These are phyloP conservation scores for Penicillium cataractarum DNA, from an alignment of 495 filamentous ascomycete genomes.

Conservation along the genomic window DNA sequence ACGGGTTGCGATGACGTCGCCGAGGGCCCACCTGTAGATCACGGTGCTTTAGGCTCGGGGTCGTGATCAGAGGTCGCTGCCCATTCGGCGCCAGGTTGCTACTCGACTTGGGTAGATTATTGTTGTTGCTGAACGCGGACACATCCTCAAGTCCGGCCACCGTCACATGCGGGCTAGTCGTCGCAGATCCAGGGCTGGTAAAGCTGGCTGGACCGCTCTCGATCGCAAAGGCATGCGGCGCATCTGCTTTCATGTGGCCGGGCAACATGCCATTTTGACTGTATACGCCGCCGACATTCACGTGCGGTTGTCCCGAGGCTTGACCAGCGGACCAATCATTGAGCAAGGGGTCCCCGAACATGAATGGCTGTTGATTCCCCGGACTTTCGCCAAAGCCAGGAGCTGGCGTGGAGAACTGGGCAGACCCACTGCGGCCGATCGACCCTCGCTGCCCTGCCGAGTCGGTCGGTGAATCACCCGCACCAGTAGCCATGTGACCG, in stretches of 20 bases:
- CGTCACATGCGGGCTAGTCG: slow-evolving; percentile 52
- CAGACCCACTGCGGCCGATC: slow-evolving; percentile 52
- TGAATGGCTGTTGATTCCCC: slow-evolving; percentile 48
- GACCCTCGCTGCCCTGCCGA: slow-evolving; percentile 52
- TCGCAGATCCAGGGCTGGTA: slow-evolving; percentile 59
- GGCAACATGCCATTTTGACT: slow-evolving; percentile 45
- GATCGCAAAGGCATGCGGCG: slow-evolving; percentile 72
- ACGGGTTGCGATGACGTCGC: slow-evolving; percentile 71
- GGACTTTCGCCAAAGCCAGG: slow-evolving; percentile 49
- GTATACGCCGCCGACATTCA: slow-evolving; percentile 49
- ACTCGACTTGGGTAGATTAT: slow-evolving; percentile 29
- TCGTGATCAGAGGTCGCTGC: slow-evolving; percentile 45
- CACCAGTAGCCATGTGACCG: slow-evolving; percentile 87
- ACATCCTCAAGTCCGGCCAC: slow-evolving; percentile 42
- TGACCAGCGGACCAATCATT: slow-evolving; percentile 51
- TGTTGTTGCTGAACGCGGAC: slow-evolving; percentile 24
- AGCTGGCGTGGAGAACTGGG: slow-evolving; percentile 48
- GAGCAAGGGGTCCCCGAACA: slow-evolving; percentile 52
- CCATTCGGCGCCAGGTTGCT: slow-evolving; percentile 43
- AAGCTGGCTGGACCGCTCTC: slow-evolving; percentile 65
- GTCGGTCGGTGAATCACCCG: slow-evolving; percentile 76
- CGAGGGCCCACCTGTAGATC: slow-evolving; percentile 50
- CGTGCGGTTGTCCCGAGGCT: slow-evolving; percentile 41
- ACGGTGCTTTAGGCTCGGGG: slow-evolving; percentile 51
- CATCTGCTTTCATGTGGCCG: slow-evolving; percentile 52